Base-by-base conservation (phyloP, 2,329 filamentous ascomycete genomes). In the Colletotrichum higginsianum region DNA sequence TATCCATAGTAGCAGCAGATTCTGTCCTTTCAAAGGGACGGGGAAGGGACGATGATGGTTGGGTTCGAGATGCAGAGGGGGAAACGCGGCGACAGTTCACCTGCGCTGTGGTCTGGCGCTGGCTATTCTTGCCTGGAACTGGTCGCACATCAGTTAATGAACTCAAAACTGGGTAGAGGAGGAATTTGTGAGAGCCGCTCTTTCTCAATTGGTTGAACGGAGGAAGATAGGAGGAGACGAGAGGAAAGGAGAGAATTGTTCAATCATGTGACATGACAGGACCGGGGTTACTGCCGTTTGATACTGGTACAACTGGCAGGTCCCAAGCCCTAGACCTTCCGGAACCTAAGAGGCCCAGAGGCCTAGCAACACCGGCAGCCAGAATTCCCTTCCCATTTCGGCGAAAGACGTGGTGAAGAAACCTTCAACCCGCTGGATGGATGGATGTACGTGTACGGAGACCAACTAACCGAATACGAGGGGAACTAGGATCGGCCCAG, bases 1-100 rank as follows among this genome's bases (percentile, higher is more conserved):
- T 72, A 68, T 72, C 66, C 69, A 72, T 72, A 72, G 58, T 72
- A 72, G 55, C 69, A 60, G 47, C 66, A 42, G 50, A 26, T 30
- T 35, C 30, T 61, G 40, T 30, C 26, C 23, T 47, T 35, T 42
- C 60, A 61, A 60, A 53, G 50, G 44, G 30, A 58, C 21, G 18
- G 18, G 52, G 47, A 47, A 52, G 58, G 50, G 7, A 5, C 49
- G 46, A 44, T 18, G 30, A 30, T 35, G 30, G 44, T 40, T 26
- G 49, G 26, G 18, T 23, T 50, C 30, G 16, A 66, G 35, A 60
- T 21, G n/a, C 13, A 12, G 35, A 15, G 60, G 42, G 55, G 56
- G 15, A 40, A 18, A 16, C 26, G 16, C 50, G 35, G 21, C 46
- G 42, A 42, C 16, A 30, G 44, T 40, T n/a, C 60, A 26, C 46